Base-by-base conservation (phyloP, 176 grass and related monocot genomes). In the Paspalum notatum region DNA sequence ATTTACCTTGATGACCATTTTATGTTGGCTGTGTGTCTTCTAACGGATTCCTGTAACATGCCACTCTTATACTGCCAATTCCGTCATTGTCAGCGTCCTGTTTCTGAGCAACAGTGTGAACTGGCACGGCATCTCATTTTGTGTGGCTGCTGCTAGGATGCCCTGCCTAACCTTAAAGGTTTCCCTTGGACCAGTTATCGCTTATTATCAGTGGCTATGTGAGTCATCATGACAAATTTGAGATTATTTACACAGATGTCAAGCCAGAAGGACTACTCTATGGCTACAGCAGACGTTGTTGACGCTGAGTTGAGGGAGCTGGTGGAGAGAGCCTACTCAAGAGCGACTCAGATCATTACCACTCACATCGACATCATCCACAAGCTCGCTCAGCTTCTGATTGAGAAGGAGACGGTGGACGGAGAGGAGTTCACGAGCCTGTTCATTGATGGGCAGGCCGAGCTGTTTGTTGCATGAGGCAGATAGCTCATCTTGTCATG, bases 381-480 rank as follows among this genome's bases (percentile, higher is more conserved):
- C 76, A 93, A 89, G 86, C 87, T 99, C 1, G 88, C 96, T 3
- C 89, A 95, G 38, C 92, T 99, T 80, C 88, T 99, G 37, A 95
- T 99, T 3, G 96, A 99, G 86, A 95, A 99, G 86, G 96, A 99
- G 84, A 90, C 90, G 0, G 96, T 99, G 37, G 96, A 99, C 11
- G 96, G 96, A 0, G 96, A 99, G 82, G 92, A 99, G 85, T 99
- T 99, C 88, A 91, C 93, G 92, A 99, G 92, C 84, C 75, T 99
- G 32, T 99, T 99, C 79, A 99, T 99, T 13, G 96, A 99, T 3
- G 92, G 96, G 45, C 85, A 99, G 40, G 92, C 96, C 3, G 92
- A 95, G 86, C 60, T 99, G 58, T 99, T 89, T 66, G 90, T 99
- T 20, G 88, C 90, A 72, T 99, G 66, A 92, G 58, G 24, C 12